phyloP scores from a whole-genome alignment of 495 filamentous ascomycete genomes.

The Entonaema liquescens region DNA sequence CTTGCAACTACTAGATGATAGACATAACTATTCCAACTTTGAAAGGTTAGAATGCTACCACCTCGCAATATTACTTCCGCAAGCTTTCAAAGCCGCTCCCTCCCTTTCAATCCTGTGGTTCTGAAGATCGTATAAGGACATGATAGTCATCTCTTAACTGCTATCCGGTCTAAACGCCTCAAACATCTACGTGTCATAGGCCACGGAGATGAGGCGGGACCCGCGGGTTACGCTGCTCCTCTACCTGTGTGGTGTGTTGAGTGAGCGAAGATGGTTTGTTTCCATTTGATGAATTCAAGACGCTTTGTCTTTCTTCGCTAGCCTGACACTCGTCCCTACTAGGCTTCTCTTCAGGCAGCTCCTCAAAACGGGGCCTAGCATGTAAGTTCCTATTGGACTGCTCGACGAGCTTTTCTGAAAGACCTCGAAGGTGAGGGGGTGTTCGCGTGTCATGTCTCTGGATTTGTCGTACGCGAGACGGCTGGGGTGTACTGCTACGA shows the following conservation, averaged over 20 bases:
- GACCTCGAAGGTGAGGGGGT: conserved; percentile 5
- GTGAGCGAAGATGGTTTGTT: background rate
- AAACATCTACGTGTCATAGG: background rate
- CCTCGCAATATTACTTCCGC: background rate
- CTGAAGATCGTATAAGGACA: background rate
- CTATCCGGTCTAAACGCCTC: background rate
- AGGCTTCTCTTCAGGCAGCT: background rate
- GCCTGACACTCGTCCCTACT: background rate
- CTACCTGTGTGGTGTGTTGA: background rate
- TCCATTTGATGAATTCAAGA: background rate
- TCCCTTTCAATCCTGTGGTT: background rate
- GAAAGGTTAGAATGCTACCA: background rate
- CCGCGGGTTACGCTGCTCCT: background rate
- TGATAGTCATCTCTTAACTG: background rate
- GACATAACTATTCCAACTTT: background rate
- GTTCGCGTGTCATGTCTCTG: background rate
- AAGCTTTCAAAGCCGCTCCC: background rate
- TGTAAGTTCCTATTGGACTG: background rate
- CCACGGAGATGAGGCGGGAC: conserved; percentile 21
- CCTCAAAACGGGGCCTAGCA: background rate
- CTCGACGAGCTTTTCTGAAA: background rate
- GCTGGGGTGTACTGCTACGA: background rate
- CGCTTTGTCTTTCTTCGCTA: background rate
- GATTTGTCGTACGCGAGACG: background rate
- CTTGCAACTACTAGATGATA: background rate